Evolutionary conservation across 441 rosid species (phyloP), one percentile per base, ranked within the genome.

Genomic region (Eutrema salsugineum): DNA sequence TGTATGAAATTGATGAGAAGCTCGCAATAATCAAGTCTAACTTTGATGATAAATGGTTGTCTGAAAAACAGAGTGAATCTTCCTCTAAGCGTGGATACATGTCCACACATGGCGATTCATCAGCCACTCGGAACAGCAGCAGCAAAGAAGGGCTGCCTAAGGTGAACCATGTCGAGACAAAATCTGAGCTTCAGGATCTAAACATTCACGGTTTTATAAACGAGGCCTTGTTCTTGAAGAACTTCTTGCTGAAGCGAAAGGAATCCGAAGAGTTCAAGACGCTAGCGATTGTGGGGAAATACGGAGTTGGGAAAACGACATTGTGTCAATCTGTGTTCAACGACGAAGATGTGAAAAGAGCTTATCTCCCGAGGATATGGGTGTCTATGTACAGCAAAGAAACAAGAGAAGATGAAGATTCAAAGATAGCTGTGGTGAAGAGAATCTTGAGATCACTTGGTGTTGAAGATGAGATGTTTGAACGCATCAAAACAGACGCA

Each of bases 251-350:
- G 50, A 61, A 58, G 19, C 43, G 33, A n/a, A 70, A 62, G 53
- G 57, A 20, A 12, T 58, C 39, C 6, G 3, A 49, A 14, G 53
- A 53, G 65, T 77, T 83, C 80, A 81, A 77, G 75, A 5, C 61
- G 8, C 15, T 47, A 27, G 79, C 75, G 1, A 44, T 82, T 44
- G 72, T 82, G 1, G 87, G 86, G 38, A 54, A 54, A 36, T 70
- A 69, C 2, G 85, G 85, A 17, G 77, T 83, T 8, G 87, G 91
- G n/a, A 86, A 84, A 43, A 81, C 88, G 10, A 68, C 88, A 0
- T 69, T 84, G 35, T 77, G 85, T 73, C 75, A 75, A 60, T 10
- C 3, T 19, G 62, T 83, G 56, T 79, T 84, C 68, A 35, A 72
- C 30, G 20, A 77, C 0, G 5, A 48, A 17, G 32, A 54, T 0